Evolutionary conservation across 2,329 filamentous ascomycete genomes (phyloP), one percentile per base, ranked within the genome.

Genomic region (Aureobasidium subglaciale): DNA sequence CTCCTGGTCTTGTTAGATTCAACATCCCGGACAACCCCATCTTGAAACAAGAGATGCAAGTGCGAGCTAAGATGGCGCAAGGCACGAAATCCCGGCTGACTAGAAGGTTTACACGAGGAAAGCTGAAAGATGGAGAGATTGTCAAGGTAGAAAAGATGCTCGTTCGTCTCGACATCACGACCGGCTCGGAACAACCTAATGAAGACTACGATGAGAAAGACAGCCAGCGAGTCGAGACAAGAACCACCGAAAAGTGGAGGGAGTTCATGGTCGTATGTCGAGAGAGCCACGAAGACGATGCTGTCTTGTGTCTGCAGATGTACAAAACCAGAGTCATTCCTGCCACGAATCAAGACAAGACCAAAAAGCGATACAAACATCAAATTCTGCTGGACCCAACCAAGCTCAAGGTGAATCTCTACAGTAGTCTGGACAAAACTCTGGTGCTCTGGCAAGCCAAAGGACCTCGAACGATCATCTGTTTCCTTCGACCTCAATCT

Each of bases 71-170:
- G 54, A 64, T 70, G 43, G 68, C 69, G 4, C 70, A 74, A 56
- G 67, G 70, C 63, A 67, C 65, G 10, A 67, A 68, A 59, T 38
- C 30, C 15, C 66, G 65, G 9, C 11, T 48, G 22, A 63, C 68
- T 16, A 65, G 63, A 13, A 67, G 62, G 24, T 57, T 75, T 22
- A 64, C 73, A 22, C 70, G 74, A 52, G 63, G 67, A 52, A 72
- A 70, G 58, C 64, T 73, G 41, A 71, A 72, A 48, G 77, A 83
- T 61, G 84, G 84, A 5, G 78, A 84, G 59, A 80, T 86, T 50
- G 72, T 86, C 56, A 85, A 85, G 67, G 83, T 84, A 68, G 83
- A 86, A 64, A 81, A 79, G 58, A 87, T 87, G 84, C 76, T 87
- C 20, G 78, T 86, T 18, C 76, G 81, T 20, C 75, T 85, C 22